These are phyloP conservation scores for Rhynchosporium graminicola DNA, from an alignment of 2,329 filamentous ascomycete genomes.

Conservation along the genomic window DNA sequence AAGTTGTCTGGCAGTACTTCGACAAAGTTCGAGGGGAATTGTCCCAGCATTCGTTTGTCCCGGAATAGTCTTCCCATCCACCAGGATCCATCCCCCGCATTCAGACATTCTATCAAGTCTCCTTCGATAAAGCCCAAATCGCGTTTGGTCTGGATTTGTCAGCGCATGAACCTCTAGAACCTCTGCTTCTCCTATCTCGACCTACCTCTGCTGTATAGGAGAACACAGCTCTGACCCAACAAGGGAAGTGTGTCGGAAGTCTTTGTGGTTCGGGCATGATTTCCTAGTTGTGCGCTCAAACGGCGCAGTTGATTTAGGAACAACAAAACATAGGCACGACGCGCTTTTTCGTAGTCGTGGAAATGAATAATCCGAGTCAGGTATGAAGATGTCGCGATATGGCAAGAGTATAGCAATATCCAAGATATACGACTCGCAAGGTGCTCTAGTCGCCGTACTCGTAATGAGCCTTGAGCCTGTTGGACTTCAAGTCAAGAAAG, in stretches of 20 bases:
- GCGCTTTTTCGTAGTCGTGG: constrained; percentile 3
- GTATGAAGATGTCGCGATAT: background rate
- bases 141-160: constrained; percentile 67
- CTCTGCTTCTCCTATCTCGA: background rate
- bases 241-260: constrained; percentile 79
- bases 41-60: constrained; percentile 85
- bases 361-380: background rate
- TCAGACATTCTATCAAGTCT: constrained; percentile 96
- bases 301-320: constrained; percentile 14
- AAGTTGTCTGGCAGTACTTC: constrained; percentile 84
- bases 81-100: constrained; percentile 96
- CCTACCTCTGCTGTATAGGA: constrained; percentile 84
- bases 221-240: constrained; percentile 88
- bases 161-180: constrained; percentile 20
- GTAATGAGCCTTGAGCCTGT: too few species aligned
- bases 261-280: constrained; percentile 57
- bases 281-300: constrained; percentile 16
- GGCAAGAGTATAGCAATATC: constrained; percentile 9
- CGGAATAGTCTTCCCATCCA: constrained; percentile 93
- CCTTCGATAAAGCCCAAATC: constrained; percentile 97
- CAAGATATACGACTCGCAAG: background rate
- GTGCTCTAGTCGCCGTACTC: too few species aligned
- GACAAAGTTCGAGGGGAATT: constrained; percentile 98
- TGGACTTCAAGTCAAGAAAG: background rate
- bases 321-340: constrained; percentile 22